Evolutionary conservation across 148 eudicot species (phyloP), one percentile per base, ranked within the genome.

Genomic region (Camellia sinensis): DNA sequence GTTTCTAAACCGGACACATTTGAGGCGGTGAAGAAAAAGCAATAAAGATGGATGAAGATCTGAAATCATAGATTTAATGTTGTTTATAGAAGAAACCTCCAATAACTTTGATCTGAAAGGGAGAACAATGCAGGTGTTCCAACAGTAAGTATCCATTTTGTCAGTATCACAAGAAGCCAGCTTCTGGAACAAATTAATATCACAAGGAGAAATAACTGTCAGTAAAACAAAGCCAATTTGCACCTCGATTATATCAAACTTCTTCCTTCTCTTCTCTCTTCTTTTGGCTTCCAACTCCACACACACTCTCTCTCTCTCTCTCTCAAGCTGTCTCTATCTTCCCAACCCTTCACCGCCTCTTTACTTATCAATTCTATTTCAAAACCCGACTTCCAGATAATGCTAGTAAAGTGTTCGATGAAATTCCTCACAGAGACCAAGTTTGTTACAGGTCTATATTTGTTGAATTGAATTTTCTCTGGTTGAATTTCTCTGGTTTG

Each of bases 171-270:
- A 74, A 59, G 85, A 83, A 67, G 86, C 91, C 79, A 92, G 85
- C 84, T 85, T 84, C 67, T 76, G 72, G 76, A 87, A 86, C 59
- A 83, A 83, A 75, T 91, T 87, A 79, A 88, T 73, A 85, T 93
- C 90, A 86, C 92, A 91, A 60, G 98, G 91, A 84, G 97, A 89
- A 61, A 92, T 79, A 57, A 83, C 69, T 46, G 99, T 91, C 73
- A 98, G 98, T 61, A 96, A 83, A 77, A 96, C 95, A 90, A 93
- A 96, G 75, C 99, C 99, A 82, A 96, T 96, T 86, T 93, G 94
- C 83, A 95, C 99, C 85, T 90, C 92, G 63, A 89, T 84, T 75
- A 89, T 88, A 83, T 96, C 98, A 87, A 96, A 96, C 88, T 96
- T 96, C 37, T 29, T 29, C 0, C 37, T 1, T 29, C 37, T 29